Evolutionary conservation across 768 basidiomycete genomes (phyloP).

Genomic region (Cantharellus anzutake): DNA sequence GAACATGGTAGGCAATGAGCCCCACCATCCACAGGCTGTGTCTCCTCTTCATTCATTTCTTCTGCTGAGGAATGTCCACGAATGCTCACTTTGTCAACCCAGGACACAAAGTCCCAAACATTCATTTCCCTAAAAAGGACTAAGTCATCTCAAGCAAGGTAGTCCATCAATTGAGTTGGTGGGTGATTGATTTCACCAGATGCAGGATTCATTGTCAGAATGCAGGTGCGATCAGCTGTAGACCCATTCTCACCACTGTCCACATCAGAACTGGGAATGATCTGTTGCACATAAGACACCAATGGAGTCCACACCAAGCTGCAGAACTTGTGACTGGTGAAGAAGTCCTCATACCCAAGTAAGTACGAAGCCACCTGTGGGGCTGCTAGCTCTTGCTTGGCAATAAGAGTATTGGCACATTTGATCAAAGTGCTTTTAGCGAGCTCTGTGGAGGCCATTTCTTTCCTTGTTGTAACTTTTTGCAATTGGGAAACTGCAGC

Average conservation of each 20-base stretch:
- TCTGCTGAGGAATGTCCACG: background rate
- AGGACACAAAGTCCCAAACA: background rate
- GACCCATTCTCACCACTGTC: too few species aligned
- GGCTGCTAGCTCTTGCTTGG: slow-evolving; percentile 22
- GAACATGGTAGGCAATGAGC: too few species aligned
- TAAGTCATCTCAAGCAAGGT: slow-evolving; percentile 12
- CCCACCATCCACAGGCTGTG: too few species aligned
- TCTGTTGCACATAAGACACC: slow-evolving; percentile 13
- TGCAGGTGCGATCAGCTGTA: too few species aligned
- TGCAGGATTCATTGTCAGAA: background rate
- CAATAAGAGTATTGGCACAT: slow-evolving; percentile 21
- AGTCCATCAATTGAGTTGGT: slow-evolving; percentile 1
- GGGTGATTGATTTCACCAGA: background rate
- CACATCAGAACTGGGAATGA: background rate
- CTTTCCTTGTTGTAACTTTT: slow-evolving; percentile 15
- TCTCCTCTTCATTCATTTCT: too few species aligned
- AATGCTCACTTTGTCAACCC: background rate
- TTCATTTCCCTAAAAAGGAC: background rate
- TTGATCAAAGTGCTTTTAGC: slow-evolving; percentile 22
- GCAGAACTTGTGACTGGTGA: slow-evolving; percentile 19
- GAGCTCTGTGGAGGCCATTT: slow-evolving; percentile 11
- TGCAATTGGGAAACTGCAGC: slow-evolving; percentile 17
- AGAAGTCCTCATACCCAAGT: slow-evolving; percentile 20
- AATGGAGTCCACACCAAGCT: slow-evolving; percentile 21
- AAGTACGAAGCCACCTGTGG: slow-evolving; percentile 22